Base-by-base conservation (phyloP, 2,329 filamentous ascomycete species). In the Epichloe sp. region DNA sequence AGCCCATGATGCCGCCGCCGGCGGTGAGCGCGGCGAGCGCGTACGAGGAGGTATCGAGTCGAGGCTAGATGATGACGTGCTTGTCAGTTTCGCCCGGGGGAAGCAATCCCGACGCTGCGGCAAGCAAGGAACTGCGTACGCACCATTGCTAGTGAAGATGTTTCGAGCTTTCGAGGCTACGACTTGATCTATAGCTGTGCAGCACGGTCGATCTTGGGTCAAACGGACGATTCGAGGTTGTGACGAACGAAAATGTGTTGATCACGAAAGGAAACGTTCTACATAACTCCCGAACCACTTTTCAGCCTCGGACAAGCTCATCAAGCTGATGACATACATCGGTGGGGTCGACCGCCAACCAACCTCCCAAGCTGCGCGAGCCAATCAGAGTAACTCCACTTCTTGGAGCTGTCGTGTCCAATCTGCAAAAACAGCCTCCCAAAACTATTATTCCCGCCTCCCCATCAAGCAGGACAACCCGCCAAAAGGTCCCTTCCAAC, bases 1-100 rank as follows among this genome's bases (percentile, higher is more conserved):
- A 98, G 63, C 93, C 93, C 63, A 86, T 85, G 54, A 87, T 84
- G 57, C 93, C 93, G 60, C 93, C 93, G 52, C 85, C 77, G 48
- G 90, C 88, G 53, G 90, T 96, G 53, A 97, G 76, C 56, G 81
- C 76, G 54, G 86, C 87, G 62, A 97, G 82, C 62, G 86, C 66
- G 67, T 84, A 87, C 56, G 91, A 88, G 63, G 88, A 82, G 62
- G 71, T 76, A 52, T 67, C 62, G 44, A 68, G 62, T 47, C 57
- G 53, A 42, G 54, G 54, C 52, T 55, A 17, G 45, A 36, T 17
- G 45, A 36, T 34, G 44, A 50, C 12, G 34, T 34, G 3, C 26
- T 10, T 17, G 26, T 48, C 21, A 41, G 35, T 31, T 31, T 11
- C 31, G 10, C 31, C 26, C 19, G 19, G 19, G 19, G 19, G 3